phyloP scores from a whole-genome alignment of 352 stramenopile genomes.

The Phytophthora lateralis region DNA sequence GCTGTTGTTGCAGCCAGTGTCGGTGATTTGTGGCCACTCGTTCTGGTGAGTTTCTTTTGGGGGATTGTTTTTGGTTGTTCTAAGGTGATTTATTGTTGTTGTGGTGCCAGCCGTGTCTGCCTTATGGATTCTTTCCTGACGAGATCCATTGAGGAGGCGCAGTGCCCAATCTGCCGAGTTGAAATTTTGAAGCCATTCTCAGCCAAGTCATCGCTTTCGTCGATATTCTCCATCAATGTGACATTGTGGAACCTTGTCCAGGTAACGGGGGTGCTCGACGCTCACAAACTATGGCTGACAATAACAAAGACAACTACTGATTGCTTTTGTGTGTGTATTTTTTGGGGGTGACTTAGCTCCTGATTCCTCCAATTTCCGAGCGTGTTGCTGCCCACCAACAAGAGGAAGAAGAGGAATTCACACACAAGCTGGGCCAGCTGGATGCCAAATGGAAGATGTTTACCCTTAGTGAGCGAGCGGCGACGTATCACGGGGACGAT shows the following conservation, averaged over 20 bases:
- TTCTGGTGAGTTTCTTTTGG: constrained; percentile 43
- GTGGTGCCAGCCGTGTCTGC: constrained; percentile 46
- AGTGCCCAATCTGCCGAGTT: constrained; percentile 55
- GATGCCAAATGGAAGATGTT: constrained; percentile 65
- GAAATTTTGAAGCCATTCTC: constrained; percentile 42
- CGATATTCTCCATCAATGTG: constrained; percentile 66
- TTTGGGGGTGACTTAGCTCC: constrained; percentile 25
- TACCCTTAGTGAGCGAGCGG: constrained; percentile 37
- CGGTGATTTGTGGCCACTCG: constrained; percentile 51
- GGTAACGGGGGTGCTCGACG: constrained; percentile 20
- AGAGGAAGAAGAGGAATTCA: constrained; percentile 62
- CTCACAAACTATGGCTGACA: neutral
- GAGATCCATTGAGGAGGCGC: constrained; percentile 46
- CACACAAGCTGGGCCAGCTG: constrained; percentile 52
- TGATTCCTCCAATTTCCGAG: constrained; percentile 36
- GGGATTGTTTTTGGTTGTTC: neutral
- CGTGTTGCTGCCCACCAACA: constrained; percentile 23
- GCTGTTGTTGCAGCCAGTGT: constrained; percentile 38
- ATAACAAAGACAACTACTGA: constrained; percentile 3
- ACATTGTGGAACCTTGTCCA: constrained; percentile 78
- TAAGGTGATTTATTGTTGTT: constrained; percentile 4
- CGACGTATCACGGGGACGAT: constrained; percentile 36
- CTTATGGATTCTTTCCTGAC: constrained; percentile 56
- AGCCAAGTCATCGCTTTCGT: constrained; percentile 22
- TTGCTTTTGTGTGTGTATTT: neutral